phyloP scores from a whole-genome alignment of 139 green algal genomes.

The Coelastrella sp. region DNA sequence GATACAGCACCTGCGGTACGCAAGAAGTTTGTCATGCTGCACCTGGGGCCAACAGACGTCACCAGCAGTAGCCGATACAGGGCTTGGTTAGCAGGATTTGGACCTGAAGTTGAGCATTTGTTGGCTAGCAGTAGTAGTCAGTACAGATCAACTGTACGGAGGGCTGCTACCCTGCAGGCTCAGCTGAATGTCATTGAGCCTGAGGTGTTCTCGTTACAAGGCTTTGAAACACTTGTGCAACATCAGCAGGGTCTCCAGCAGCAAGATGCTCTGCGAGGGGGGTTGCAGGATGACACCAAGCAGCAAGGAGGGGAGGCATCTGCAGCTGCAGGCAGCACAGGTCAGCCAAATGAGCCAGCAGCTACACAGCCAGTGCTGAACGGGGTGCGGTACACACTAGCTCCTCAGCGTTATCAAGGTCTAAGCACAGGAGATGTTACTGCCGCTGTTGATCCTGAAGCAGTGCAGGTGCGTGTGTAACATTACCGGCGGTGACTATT shows the following conservation, averaged over 20 bases:
- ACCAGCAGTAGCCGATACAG: slow-evolving; percentile 28
- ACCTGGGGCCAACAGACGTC: slow-evolving; percentile 41
- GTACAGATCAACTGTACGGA: slow-evolving; percentile 50
- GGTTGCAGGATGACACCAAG: no score
- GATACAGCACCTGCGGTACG: not conserved
- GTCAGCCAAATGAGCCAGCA: not conserved
- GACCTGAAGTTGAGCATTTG: slow-evolving; percentile 36
- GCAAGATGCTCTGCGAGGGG: slow-evolving; percentile 6
- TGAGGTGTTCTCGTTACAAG: slow-evolving; percentile 74
- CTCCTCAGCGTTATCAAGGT: slow-evolving; percentile 35
- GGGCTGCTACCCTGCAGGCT: slow-evolving; percentile 66
- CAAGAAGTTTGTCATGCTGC: slow-evolving; percentile 40
- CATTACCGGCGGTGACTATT: no score
- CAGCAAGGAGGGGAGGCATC: not conserved
- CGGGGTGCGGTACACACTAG: slow-evolving; percentile 11
- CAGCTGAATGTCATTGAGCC: slow-evolving; percentile 80
- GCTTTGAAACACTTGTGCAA: not conserved
- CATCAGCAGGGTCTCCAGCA: not conserved
- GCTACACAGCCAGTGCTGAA: not conserved
- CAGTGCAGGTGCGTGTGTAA: not conserved
- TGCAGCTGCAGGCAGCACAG: not conserved
- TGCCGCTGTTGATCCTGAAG: not conserved
- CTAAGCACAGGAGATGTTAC: not conserved
- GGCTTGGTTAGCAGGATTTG: slow-evolving; percentile 44
- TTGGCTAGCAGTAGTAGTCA: slow-evolving; percentile 5